phyloP scores from a whole-genome alignment of 331 rosid species.

The Quercus lobata region DNA sequence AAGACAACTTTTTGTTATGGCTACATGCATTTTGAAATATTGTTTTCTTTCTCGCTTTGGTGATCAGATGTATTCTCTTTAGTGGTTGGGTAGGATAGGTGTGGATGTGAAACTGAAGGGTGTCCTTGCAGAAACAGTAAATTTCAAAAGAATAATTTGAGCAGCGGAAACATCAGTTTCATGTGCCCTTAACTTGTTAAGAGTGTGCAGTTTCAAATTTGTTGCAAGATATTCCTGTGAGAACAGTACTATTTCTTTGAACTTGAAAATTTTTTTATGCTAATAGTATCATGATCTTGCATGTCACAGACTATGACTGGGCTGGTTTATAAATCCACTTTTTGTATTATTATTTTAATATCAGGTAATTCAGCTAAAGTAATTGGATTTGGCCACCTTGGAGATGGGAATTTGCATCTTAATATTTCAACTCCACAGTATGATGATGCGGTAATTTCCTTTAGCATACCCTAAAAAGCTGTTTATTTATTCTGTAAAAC shows the following conservation, averaged over 20 bases:
- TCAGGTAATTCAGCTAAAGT: conserved; percentile 67
- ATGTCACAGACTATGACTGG: neutral
- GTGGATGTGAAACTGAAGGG: neutral
- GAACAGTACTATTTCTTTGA: neutral
- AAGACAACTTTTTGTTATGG: conserved; percentile 17
- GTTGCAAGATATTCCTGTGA: neutral
- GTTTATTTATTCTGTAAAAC: neutral
- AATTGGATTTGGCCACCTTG: conserved; percentile 87
- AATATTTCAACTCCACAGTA: conserved; percentile 72
- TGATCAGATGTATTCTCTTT: neutral
- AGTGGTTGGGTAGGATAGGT: neutral
- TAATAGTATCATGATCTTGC: conserved; percentile 1
- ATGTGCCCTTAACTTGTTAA: conserved; percentile 1
- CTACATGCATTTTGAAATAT: neutral
- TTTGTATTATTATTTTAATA: neutral
- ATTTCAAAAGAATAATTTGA: neutral
- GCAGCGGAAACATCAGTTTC: neutral
- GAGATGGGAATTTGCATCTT: conserved; percentile 93
- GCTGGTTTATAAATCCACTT: neutral
- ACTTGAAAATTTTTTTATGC: neutral
- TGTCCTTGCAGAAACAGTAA: neutral
- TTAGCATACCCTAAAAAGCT: conserved; percentile 8
- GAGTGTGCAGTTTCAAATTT: neutral
- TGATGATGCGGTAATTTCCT: conserved; percentile 58
- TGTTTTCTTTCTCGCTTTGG: neutral